phyloP scores from a whole-genome alignment of 169 alveolate species.

The Miamiensis avidus region DNA sequence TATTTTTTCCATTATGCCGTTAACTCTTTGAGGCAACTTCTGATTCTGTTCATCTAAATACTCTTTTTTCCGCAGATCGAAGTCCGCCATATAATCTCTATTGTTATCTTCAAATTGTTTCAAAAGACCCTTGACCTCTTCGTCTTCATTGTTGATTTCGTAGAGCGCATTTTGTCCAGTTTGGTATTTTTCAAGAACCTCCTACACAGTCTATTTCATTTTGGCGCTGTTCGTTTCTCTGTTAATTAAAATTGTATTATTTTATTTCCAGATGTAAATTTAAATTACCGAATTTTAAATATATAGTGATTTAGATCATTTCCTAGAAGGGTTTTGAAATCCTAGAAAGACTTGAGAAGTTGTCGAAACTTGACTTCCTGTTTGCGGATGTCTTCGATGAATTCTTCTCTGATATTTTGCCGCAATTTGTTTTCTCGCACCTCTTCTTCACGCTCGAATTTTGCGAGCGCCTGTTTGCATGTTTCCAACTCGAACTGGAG shows the following conservation, averaged over 20 bases:
- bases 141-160: background rate
- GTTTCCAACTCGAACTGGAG: background rate
- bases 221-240: background rate
- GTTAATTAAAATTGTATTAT: too few relatives aligned
- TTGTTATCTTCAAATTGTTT: too few relatives aligned
- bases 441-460: background rate
- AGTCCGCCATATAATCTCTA: too few relatives aligned
- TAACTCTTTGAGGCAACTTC: background rate
- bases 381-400: background rate
- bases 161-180: background rate
- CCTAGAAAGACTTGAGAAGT: constrained; percentile 1
- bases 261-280: too few relatives aligned
- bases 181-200: background rate
- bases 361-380: background rate
- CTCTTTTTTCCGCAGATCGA: background rate
- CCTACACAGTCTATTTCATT: background rate
- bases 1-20: background rate
- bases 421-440: background rate
- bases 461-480: background rate
- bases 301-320: background rate
- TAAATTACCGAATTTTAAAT: too few relatives aligned
- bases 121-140: background rate
- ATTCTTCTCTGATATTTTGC: constrained; percentile 9
- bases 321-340: background rate
- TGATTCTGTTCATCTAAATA: background rate